phyloP scores from a whole-genome alignment of 768 basidiomycete species.

The Naematelia aurantialba region DNA sequence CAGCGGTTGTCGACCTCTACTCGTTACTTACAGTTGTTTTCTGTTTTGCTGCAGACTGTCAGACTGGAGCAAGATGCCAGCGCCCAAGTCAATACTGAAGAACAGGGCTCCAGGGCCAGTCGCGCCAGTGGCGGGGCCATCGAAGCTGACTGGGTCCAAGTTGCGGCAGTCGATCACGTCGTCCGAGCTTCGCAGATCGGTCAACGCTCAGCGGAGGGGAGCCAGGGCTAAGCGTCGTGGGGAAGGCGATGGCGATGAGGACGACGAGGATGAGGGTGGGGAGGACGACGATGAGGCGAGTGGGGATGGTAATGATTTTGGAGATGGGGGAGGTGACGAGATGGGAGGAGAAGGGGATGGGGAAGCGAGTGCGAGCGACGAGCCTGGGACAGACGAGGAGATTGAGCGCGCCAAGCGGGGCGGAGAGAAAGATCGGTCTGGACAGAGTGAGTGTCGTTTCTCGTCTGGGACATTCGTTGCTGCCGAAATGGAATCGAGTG shows the following conservation, averaged over 20 bases:
- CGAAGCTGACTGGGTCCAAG: conserved; percentile 6
- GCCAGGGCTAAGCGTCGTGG: not conserved
- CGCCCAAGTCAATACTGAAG: conserved; percentile 27
- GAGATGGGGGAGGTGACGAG: conserved; percentile 4
- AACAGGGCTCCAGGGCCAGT: conserved; percentile 5
- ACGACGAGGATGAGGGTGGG: conserved; percentile 4
- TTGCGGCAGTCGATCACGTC: conserved; percentile 10
- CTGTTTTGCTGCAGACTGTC: not conserved
- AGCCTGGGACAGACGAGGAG: conserved; percentile 16
- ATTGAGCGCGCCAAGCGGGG: conserved; percentile 40
- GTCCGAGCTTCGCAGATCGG: not conserved
- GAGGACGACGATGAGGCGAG: not conserved
- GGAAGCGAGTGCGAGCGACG: conserved; percentile 12
- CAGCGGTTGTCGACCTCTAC: too few species aligned
- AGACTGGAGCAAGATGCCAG: conserved; percentile 13
- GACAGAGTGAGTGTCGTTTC: conserved; percentile 34
- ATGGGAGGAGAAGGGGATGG: conserved; percentile 9
- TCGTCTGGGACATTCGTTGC: not conserved
- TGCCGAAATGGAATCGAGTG: not conserved
- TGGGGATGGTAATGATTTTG: not conserved
- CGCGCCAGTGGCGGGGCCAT: conserved; percentile 2
- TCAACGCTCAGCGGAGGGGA: not conserved
- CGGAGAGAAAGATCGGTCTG: conserved; percentile 37
- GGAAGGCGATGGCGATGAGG: not conserved
- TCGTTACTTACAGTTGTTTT: too few species aligned